Conservation (phyloP, 495 filamentous ascomycete species). For the Penicillium desertorum region DNA sequence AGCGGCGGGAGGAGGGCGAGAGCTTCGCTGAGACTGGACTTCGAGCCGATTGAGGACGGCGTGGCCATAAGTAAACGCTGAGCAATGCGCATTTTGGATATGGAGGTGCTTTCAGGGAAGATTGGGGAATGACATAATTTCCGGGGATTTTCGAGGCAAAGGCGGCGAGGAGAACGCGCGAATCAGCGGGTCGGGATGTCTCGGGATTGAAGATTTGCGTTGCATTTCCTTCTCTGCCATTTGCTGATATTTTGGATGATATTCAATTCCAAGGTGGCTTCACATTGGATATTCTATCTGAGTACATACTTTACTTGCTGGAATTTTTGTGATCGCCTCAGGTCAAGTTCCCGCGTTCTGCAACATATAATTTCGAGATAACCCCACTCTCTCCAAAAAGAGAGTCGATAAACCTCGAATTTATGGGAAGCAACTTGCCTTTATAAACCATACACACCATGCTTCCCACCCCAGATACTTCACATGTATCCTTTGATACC, state of each 20-base stretch:
- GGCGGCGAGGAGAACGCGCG: constrained; percentile 27
- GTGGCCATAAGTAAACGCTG: constrained; percentile 47
- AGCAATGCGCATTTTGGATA: constrained; percentile 33
- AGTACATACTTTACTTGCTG: not conserved
- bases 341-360: not conserved
- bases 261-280: not conserved
- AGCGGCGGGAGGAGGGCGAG: constrained; percentile 87
- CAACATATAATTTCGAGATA: not conserved
- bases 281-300: not conserved
- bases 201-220: constrained; percentile 6
- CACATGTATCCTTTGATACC: constrained; percentile 78
- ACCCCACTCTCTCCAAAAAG: constrained; percentile 7
- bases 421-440: not conserved
- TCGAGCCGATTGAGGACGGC: constrained; percentile 47
- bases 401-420: not conserved
- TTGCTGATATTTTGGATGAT: constrained; percentile 1
- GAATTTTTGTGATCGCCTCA: not conserved
- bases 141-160: constrained; percentile 23
- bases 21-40: constrained; percentile 54
- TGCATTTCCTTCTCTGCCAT: not conserved
- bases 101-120: constrained; percentile 11
- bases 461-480: constrained; percentile 90
- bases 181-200: constrained; percentile 18
- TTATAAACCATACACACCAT: constrained; percentile 42
- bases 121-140: constrained; percentile 33